Base-by-base conservation (phyloP, 495 filamentous ascomycete species). In the Penicillium riverlandense region DNA sequence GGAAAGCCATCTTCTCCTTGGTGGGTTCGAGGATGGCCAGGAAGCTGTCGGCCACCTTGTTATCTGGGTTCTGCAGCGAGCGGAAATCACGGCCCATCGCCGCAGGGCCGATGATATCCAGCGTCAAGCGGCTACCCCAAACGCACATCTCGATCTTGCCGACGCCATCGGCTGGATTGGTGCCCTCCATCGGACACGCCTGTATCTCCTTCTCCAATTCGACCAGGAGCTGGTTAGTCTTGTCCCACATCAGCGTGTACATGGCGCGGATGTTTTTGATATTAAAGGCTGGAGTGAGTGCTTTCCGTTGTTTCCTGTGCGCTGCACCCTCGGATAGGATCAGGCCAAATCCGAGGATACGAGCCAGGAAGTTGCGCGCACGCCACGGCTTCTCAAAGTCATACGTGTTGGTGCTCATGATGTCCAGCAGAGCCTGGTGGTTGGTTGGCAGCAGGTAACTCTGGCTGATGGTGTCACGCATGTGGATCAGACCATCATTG, bases 401-500 rank as follows among this genome's bases (percentile, higher is more conserved):
- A 44, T 76, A 76, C 7, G 69, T 68, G 15, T 69, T 64, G 32
- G 78, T 82, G 33, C 72, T 73, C 50, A 82, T 71, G 8, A 82
- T 65, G 45, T 80, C 77, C 7, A 67, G 52, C 11, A 82, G 57
- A 1, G 71, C 72, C 42, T 67, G 59, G 37, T 67, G 65, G 35
- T 62, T 72, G 0, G 70, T 73, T 0, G 59, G 52, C 8, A 74
- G n/a, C 8, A 74, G 51, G 28, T 58, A 54, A 34, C 53, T 61
- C 8, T 49, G 49, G 38, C 55, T 58, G 37, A 70, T 43, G 5
- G 41, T 36, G 30, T 74, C 76, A 10, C 77, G 69, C 58, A 95
- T 91, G 28, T 82, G 76, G 37, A 97, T 86, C n/a, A 96, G 58
- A 8, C 90, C 90, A 37, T 91, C 77, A 49, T 96, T 90, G n/a